A percentile compares a stretch with the other conserved stretches of the same genome.
phyloP scores from a whole-genome alignment of 192 early-diverging fungal species.

The Bifiguratus adelaidae region DNA sequence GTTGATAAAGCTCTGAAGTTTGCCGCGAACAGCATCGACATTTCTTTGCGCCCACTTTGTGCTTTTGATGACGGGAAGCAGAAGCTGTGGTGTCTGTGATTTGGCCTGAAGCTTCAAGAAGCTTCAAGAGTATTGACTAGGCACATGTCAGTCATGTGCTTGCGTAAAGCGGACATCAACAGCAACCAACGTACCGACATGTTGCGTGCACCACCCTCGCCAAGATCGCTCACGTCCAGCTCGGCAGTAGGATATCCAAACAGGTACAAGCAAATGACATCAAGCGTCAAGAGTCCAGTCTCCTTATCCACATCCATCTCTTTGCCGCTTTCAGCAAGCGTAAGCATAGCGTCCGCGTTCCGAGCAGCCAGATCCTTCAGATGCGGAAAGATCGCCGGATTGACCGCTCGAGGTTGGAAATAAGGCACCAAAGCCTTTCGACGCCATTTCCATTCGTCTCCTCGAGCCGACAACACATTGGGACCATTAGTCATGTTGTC shows the following conservation, averaged over 20 bases:
- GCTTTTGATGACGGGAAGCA: constrained; percentile 14
- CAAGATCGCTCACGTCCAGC: constrained; percentile 11
- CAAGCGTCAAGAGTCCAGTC: constrained; percentile 20
- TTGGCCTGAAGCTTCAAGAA: constrained; percentile 5
- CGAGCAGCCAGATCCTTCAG: constrained; percentile 2
- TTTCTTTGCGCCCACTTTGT: constrained; percentile 17
- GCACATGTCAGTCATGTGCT: neutral
- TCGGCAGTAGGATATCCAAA: constrained; percentile 10
- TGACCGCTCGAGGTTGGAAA: constrained; percentile 15
- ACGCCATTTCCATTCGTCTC: constrained; percentile 25
- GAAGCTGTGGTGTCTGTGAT: constrained; percentile 12
- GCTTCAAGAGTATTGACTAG: neutral
- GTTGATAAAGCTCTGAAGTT: constrained; percentile 13
- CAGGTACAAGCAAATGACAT: constrained; percentile 24
- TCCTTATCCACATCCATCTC: constrained; percentile 15
- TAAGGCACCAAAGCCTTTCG: constrained; percentile 16
- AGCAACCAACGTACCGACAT: constrained; percentile 10
- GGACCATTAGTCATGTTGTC: too few species aligned
- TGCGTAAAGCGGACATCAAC: neutral
- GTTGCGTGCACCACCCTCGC: constrained; percentile 9
- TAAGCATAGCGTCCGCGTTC: neutral
- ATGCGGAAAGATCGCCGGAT: constrained; percentile 15
- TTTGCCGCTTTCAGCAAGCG: neutral
- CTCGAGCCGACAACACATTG: too few species aligned
- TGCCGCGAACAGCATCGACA: constrained; percentile 9